Base-by-base conservation (phyloP, 2,329 filamentous ascomycete genomes). In the Fusarium sp. region DNA sequence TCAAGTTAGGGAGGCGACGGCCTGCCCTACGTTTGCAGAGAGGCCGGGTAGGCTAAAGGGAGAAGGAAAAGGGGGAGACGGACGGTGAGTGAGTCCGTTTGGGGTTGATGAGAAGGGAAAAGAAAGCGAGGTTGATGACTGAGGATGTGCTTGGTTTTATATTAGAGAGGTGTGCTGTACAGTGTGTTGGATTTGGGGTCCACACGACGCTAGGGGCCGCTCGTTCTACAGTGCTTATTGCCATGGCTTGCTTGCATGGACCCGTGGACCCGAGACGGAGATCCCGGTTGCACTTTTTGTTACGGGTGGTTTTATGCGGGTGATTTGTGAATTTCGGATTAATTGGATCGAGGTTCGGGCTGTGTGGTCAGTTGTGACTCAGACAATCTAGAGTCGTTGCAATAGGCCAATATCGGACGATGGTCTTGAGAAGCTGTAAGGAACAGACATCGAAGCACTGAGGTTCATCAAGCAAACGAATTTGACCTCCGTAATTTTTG, bases 1-100 rank as follows among this genome's bases (percentile, higher is more conserved):
- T 72, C 71, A 73, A 71, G 70, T 70, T 73, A 66, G 43, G 65
- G 69, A 65, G 66, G 70, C 44, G 20, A 51, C 64, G 68, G 70
- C 70, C 70, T 73, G 67, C 70, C 70, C 68, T 72, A 68, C 58
- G 49, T 40, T 17, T 54, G 54, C 61, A 66, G 70, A 71, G 65
- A 67, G 70, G 70, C 70, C 71, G 55, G 46, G 23, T 57, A 62
- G 67, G 70, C 61, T 58, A 34, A 21, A 42, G 26, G 12, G 36
- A 39, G 5, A 7, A 15, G 7, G 7, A 17, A 12, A 21, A 9
- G 40, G 39, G 23, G 8, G 43, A 32, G 23, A 43, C 46, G 58
- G 63, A 65, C 63, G 46, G 45, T 26, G 26, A 7, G 19, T 39
- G 20, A 56, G 46, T 60, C 57, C 47, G 64, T 60, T 23, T 56